phyloP scores from a whole-genome alignment of 177 flowering plant genomes.

The Vitis hybrid region DNA sequence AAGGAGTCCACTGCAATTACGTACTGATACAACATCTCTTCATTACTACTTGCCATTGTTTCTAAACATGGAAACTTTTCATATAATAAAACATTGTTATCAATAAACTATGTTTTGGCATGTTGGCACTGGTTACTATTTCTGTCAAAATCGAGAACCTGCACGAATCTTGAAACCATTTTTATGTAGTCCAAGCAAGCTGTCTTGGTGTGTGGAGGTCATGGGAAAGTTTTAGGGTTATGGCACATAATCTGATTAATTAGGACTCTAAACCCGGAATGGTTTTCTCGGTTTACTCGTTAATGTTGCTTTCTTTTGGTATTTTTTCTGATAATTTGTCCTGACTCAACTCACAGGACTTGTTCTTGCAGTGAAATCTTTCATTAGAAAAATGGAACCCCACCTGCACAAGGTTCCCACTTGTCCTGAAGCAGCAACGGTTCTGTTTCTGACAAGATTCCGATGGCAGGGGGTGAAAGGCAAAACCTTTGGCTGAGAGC shows the following conservation, averaged over 20 bases:
- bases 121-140: background rate
- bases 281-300: too few species aligned
- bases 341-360: too few species aligned
- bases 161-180: background rate
- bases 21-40: background rate
- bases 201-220: background rate
- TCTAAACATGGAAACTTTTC: background rate
- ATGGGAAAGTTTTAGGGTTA: too few species aligned
- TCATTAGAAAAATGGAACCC: background rate
- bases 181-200: background rate
- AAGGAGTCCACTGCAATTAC: background rate
- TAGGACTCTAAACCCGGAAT: too few species aligned
- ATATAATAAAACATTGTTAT: background rate
- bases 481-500: background rate
- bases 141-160: background rate
- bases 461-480: background rate
- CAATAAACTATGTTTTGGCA: background rate
- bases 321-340: too few species aligned
- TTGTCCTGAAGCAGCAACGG: background rate
- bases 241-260: too few species aligned
- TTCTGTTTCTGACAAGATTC: background rate
- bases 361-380: background rate
- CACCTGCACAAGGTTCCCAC: background rate
- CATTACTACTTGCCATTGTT: background rate
- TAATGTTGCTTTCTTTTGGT: too few species aligned